phyloP scores from a whole-genome alignment of 345 rosid species.

The Crucihimalaya himalaica region DNA sequence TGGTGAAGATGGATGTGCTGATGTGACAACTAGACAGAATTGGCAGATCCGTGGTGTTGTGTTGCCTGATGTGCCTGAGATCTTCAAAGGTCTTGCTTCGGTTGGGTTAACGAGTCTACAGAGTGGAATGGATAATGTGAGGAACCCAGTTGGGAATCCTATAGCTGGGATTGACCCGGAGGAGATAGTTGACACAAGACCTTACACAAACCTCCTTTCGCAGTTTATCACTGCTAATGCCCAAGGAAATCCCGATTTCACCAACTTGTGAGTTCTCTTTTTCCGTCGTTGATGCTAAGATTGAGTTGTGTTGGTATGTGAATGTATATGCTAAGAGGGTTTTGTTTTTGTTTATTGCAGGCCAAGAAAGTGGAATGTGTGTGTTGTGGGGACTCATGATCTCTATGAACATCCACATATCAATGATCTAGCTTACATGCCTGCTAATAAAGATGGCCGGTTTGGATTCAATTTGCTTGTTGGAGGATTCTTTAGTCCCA shows the following conservation, averaged over 20 bases:
- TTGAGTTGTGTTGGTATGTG: conserved; percentile 1
- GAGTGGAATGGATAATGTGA: conserved; percentile 97
- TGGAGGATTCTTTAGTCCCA: conserved; percentile 94
- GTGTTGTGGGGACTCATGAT: conserved; percentile 93
- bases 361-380: conserved; percentile 98
- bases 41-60: conserved; percentile 98
- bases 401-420: conserved; percentile 98
- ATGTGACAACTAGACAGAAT: conserved; percentile 91
- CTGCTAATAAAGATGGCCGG: conserved; percentile 70
- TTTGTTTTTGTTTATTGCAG: conserved; percentile 43
- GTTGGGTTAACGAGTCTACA: conserved; percentile 90
- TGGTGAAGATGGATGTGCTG: conserved; percentile 93
- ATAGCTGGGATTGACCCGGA: conserved; percentile 87
- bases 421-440: conserved; percentile 97
- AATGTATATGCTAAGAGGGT: conserved; percentile 6
- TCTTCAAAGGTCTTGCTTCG: conserved; percentile 71
- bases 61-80: conserved; percentile 86
- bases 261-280: conserved; percentile 69
- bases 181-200: conserved; percentile 88
- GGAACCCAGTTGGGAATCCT: conserved; percentile 95
- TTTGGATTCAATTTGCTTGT: conserved; percentile 91
- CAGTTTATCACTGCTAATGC: conserved; percentile 80
- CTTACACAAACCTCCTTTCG: conserved; percentile 75
- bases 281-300: neutral
- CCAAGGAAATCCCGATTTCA: conserved; percentile 63